phyloP scores from a whole-genome alignment of 2,329 filamentous ascomycete species.

The Talaromyces rugulosus region DNA sequence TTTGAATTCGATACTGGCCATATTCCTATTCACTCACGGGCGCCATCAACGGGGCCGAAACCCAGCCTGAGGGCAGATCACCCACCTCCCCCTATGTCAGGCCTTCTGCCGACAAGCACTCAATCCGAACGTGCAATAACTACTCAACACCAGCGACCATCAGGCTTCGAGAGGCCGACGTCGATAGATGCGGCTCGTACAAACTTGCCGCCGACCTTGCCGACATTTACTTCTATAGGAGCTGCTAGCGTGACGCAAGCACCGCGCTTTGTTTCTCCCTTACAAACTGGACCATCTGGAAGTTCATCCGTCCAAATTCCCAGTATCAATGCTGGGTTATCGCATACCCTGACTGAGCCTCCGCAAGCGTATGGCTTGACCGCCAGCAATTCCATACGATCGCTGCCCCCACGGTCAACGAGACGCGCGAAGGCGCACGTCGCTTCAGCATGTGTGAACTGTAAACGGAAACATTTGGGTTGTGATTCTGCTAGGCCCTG shows the following conservation, averaged over 20 bases:
- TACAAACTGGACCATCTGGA: not conserved
- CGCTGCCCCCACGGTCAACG: slow-evolving; percentile 35
- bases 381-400: slow-evolving; percentile 16
- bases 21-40: slow-evolving; percentile 29
- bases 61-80: slow-evolving; percentile 37
- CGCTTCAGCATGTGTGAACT: slow-evolving; percentile 46
- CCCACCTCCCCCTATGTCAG: slow-evolving; percentile 41
- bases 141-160: slow-evolving; percentile 20
- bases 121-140: slow-evolving; percentile 34
- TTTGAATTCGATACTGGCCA: slow-evolving; percentile 32
- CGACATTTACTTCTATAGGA: slow-evolving; percentile 15
- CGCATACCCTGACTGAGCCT: slow-evolving; percentile 14
- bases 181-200: slow-evolving; percentile 3
- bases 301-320: slow-evolving; percentile 8
- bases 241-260: slow-evolving; percentile 15
- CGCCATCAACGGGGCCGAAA: slow-evolving; percentile 34
- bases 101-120: slow-evolving; percentile 34
- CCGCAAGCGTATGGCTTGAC: slow-evolving; percentile 22
- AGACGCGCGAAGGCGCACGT: slow-evolving; percentile 46
- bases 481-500: slow-evolving; percentile 45
- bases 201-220: slow-evolving; percentile 9
- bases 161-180: not conserved
- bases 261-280: slow-evolving; percentile 10
- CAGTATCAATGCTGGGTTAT: slow-evolving; percentile 12
- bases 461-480: slow-evolving; percentile 46